These are phyloP conservation scores for Chimonanthus praecox DNA, from an alignment of 164 flowering plant genomes.

Conservation along the genomic window DNA sequence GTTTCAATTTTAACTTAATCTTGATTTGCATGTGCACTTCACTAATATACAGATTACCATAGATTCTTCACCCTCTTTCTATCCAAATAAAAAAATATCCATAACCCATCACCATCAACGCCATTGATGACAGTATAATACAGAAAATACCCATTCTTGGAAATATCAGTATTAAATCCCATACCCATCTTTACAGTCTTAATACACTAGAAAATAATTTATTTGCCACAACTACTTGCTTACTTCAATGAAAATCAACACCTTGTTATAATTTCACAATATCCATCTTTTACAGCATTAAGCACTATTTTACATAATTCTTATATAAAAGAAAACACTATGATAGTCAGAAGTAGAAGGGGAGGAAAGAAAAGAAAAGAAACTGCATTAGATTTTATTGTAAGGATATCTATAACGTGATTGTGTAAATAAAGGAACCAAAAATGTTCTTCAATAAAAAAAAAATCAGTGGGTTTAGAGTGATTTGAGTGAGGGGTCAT, in stretches of 20 bases:
- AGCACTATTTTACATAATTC: not conserved
- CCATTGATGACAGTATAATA: constrained; percentile 20
- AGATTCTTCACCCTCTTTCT: constrained; percentile 3
- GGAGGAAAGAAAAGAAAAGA: no score
- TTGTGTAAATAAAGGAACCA: not conserved
- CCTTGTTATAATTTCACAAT: no score
- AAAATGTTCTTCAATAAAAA: no score
- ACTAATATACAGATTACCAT: constrained; percentile 7
- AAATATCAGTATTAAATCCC: not conserved
- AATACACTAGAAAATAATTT: not conserved
- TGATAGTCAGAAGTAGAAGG: not conserved
- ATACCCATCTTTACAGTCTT: not conserved
- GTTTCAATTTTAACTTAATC: constrained; percentile 1
- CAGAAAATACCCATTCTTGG: constrained; percentile 10
- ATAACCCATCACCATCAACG: constrained; percentile 16
- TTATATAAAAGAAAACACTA: not conserved
- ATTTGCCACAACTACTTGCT: not conserved
- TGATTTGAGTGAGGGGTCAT: not conserved
- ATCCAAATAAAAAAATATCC: constrained; percentile 15
- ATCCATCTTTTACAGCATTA: not conserved
- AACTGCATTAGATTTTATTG: not conserved
- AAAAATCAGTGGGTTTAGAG: not conserved
- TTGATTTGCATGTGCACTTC: constrained; percentile 39
- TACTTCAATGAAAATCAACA: not conserved
- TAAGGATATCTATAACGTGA: not conserved